Evolutionary conservation across 1,139 yeast genomes (phyloP).

Genomic region (Geotrichum klebahnii): DNA sequence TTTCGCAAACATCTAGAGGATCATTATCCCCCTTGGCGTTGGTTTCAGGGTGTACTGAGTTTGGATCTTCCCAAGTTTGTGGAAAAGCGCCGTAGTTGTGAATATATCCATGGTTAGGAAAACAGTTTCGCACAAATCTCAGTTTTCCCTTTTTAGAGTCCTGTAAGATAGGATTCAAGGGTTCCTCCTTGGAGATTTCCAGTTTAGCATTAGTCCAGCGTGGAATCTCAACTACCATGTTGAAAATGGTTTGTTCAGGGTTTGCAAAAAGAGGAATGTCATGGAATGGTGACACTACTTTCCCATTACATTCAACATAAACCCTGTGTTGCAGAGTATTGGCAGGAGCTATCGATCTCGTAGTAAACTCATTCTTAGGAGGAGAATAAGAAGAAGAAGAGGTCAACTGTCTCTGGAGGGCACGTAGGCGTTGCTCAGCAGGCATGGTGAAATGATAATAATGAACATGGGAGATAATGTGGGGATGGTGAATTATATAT

Average conservation of each 20-base stretch:
- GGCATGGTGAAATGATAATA: too few species aligned
- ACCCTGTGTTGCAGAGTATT: slow-evolving; percentile 79
- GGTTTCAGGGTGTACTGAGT: slow-evolving; percentile 43
- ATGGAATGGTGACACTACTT: slow-evolving; percentile 74
- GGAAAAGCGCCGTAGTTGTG: slow-evolving; percentile 97
- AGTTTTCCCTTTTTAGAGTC: slow-evolving; percentile 89
- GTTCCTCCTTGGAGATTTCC: slow-evolving; percentile 71
- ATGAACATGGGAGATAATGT: too few species aligned
- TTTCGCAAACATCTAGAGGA: slow-evolving; percentile 94
- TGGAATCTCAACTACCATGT: slow-evolving; percentile 92
- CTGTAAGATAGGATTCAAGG: slow-evolving; percentile 86
- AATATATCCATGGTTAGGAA: slow-evolving; percentile 94
- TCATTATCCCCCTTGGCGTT: slow-evolving; percentile 84
- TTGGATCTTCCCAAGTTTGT: slow-evolving; percentile 91
- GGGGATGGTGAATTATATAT: too few species aligned
- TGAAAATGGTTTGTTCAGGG: slow-evolving; percentile 59
- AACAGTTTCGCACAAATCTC: slow-evolving; percentile 80
- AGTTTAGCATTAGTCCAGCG: slow-evolving; percentile 94
- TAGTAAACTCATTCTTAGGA: not conserved
- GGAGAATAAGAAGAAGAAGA: not conserved
- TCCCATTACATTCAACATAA: slow-evolving; percentile 58
- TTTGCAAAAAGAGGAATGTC: slow-evolving; percentile 79
- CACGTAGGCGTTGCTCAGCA: not conserved
- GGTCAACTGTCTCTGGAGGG: not conserved
- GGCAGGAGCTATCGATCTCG: slow-evolving; percentile 41